Evolutionary conservation across 1,284 basidiomycete genomes (phyloP).

Genomic region (Earliella scabrosa): DNA sequence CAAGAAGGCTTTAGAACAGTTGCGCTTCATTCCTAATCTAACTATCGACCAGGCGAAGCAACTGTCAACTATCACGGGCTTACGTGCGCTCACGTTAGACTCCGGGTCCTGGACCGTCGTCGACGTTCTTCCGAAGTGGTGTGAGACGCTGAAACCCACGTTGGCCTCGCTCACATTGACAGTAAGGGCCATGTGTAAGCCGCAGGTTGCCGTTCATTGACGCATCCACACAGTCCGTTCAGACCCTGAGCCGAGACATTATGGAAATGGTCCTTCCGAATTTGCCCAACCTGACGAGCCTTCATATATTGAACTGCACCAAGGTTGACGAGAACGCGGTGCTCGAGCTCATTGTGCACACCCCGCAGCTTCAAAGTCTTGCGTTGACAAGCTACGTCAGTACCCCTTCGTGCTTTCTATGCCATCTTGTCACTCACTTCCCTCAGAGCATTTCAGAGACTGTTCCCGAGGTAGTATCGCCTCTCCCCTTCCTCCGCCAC

Average conservation of each 20-base stretch:
- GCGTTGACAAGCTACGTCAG: constrained; percentile 61
- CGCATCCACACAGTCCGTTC: constrained; percentile 47
- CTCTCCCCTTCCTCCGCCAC: constrained; percentile 52
- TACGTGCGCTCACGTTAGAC: constrained; percentile 57
- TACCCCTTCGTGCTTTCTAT: not conserved
- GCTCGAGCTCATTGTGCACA: constrained; percentile 48
- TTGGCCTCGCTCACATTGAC: constrained; percentile 58
- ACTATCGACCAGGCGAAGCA: constrained; percentile 50
- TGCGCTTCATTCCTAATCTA: constrained; percentile 54
- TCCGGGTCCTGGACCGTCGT: constrained; percentile 63
- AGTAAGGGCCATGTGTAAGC: constrained; percentile 43
- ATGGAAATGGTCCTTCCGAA: constrained; percentile 51
- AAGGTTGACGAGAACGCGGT: constrained; percentile 55
- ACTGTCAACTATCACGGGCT: constrained; percentile 44
- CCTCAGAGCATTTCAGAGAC: constrained; percentile 46
- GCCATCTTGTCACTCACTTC: not conserved
- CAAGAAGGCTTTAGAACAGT: constrained; percentile 47
- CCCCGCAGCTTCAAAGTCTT: constrained; percentile 58
- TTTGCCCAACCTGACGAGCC: constrained; percentile 53
- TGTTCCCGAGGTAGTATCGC: constrained; percentile 33
- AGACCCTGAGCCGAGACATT: constrained; percentile 54
- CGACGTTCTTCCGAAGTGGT: constrained; percentile 62
- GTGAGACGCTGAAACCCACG: constrained; percentile 40
- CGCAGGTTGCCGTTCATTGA: not conserved
- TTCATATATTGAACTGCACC: constrained; percentile 64